A percentile compares a stretch with the other conserved stretches of the same genome.
Conservation (phyloP, 176 grass and related monocot genomes). For the Carex parvula region DNA sequence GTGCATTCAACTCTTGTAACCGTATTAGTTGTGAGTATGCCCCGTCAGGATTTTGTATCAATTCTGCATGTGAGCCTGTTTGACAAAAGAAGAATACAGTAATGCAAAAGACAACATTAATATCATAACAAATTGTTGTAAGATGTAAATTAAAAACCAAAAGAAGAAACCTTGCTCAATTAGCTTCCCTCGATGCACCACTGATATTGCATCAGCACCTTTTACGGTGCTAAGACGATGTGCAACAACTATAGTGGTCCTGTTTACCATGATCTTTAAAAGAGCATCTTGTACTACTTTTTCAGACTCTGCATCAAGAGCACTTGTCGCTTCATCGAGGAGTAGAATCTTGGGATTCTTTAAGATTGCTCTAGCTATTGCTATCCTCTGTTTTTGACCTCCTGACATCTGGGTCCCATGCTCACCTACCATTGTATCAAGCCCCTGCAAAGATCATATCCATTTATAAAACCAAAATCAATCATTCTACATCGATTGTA, state of each 20-base stretch:
- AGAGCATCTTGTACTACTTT: conserved; percentile 66
- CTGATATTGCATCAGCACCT: conserved; percentile 68
- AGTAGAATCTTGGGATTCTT: conserved; percentile 73
- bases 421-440: conserved; percentile 77
- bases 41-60: conserved; percentile 52
- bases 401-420: conserved; percentile 70
- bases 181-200: conserved; percentile 55
- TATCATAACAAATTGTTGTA: background rate
- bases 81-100: background rate
- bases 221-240: conserved; percentile 62
- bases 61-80: conserved; percentile 55
- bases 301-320: conserved; percentile 75
- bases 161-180: conserved; percentile 61
- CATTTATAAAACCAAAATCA: background rate
- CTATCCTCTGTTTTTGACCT: conserved; percentile 77
- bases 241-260: conserved; percentile 62
- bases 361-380: conserved; percentile 74
- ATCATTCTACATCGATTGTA: background rate
- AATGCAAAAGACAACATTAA: background rate
- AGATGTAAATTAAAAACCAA: background rate
- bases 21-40: conserved; percentile 59
- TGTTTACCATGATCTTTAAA: conserved; percentile 52
- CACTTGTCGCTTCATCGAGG: conserved; percentile 76
- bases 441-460: conserved; percentile 40
- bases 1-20: conserved; percentile 41